Evolutionary conservation across 495 filamentous ascomycete species (phyloP), one percentile per base, ranked within the genome.

Genomic region (Rostrohypoxylon terebratum): DNA sequence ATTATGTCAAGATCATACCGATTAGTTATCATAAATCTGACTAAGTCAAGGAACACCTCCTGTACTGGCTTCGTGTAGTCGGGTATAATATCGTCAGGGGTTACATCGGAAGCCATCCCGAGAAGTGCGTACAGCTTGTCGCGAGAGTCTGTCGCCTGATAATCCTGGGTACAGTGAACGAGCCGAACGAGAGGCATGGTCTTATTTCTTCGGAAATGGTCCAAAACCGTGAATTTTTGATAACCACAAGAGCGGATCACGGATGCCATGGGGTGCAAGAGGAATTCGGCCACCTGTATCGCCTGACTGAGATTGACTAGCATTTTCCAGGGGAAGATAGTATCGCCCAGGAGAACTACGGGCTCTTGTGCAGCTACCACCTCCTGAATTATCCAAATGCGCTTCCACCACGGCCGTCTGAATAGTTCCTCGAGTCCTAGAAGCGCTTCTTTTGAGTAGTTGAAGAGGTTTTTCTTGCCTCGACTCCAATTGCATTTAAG

Each of bases 41-140:
- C 76, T 18, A 72, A 51, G 3, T 63, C 59, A 20, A 68, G 47
- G 55, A 73, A 77, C 13, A 71, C 64, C 9, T 74, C 71, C 50
- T 69, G 66, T 18, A 62, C 61, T 0, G 69, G 23, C 7, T 72
- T 68, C 18, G 64, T 68, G 20, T 78, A 78, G 38, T 78, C 69
- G 14, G 74, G 66, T 18, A 72, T 50, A 21, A 77, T 75, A 1
- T 69, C 66, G 16, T 63, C 36, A 10, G 61, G 57, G 0, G 44
- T 47, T 14, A 60, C 20, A 55, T 78, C 76, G 1, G 62, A 71
- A 20, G 76, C 74, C 58, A 78, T 74, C 2, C 76, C 76, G 4
- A 78, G 66, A 21, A 76, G 58, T 10, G 74, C 74, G 20, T 73
- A 78, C 11, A 78, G 63, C 13, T 72, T 77, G 48, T 78, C 76